A percentile compares a stretch with the other conserved stretches of the same genome.
Conservation (phyloP, 2,329 filamentous ascomycete genomes). For the Paraconiothyrium brasiliense region DNA sequence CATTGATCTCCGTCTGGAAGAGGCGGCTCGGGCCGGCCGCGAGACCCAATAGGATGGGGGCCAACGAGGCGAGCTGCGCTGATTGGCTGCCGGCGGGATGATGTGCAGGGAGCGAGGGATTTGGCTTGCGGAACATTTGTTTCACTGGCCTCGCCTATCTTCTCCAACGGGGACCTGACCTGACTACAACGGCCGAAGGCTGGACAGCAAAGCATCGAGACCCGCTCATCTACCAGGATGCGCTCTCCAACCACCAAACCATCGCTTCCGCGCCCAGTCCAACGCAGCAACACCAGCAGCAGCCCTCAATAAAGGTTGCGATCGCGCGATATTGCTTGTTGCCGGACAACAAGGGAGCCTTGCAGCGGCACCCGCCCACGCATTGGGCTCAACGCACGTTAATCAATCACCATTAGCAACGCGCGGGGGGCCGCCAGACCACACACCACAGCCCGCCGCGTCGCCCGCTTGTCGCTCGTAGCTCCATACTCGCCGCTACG, state of each 20-base stretch:
- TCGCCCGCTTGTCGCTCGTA: not conserved
- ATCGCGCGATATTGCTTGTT: not conserved
- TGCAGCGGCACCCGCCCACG: slow-evolving; percentile 17
- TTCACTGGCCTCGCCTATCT: slow-evolving; percentile 6
- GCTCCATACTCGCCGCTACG: slow-evolving; percentile 3
- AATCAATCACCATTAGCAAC: slow-evolving; percentile 24
- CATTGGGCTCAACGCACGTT: slow-evolving; percentile 25
- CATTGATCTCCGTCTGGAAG: not conserved
- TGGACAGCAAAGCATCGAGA: not conserved
- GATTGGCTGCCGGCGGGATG: not conserved
- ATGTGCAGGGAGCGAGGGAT: slow-evolving; percentile 4
- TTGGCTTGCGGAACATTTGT: slow-evolving; percentile 4
- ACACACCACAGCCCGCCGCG: slow-evolving; percentile 1
- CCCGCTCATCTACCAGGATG: not conserved
- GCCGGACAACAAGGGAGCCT: slow-evolving; percentile 17
- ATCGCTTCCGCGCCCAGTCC: not conserved
- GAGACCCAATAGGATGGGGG: slow-evolving; percentile 2
- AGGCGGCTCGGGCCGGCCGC: slow-evolving; percentile 14
- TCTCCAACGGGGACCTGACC: not conserved
- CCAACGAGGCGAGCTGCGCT: not conserved
- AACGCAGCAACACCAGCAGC: not conserved
- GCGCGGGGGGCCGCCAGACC: slow-evolving; percentile 12
- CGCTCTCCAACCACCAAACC: not conserved
- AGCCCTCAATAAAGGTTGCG: not conserved
- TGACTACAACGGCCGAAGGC: not conserved